Evolutionary conservation across 2,329 filamentous ascomycete species (phyloP), one percentile per base, ranked within the genome.

Genomic region (Aspergillus sp.): DNA sequence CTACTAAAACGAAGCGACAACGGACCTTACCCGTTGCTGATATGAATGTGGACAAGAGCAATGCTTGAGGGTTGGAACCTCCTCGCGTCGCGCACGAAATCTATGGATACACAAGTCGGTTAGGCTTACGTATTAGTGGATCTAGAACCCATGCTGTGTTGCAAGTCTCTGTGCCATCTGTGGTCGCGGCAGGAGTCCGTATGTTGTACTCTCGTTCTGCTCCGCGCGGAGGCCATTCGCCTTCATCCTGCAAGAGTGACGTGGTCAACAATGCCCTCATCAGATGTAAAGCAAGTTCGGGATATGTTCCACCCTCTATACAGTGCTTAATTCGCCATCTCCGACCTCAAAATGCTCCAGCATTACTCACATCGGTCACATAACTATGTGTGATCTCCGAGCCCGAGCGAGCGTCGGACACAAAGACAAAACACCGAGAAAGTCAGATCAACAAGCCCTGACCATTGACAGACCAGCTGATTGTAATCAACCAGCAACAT

Each of bases 401-500:
- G 52, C 8, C 45, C 34, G 34, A 41, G 34, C 34, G 34, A 41
- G 34, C 34, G 34, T 30, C 38, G 48, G 48, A 50, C 48, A 34
- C 49, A 8, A 52, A 17, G 48, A 30, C 17, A 31, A 48, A 58
- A 53, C n/a, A 17, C 54, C 46, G 54, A 57, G n/a, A 43, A 50
- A 3, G 11, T 13, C 34, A 22, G 34, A 46, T n/a, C 34, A 15
- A 49, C n/a, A 41, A 48, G 23, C 22, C n/a, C 45, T 41, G 31
- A n/a, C 57, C 57, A 59, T 41, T 59, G 28, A 59, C 15, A 22
- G 38, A 5, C 6, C 13, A 38, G 15, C 30, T 31, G 49, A 50
- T 57, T 55, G 57, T 63, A 58, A 63, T 47, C 61, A 30, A 19
- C 28, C 22, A 48, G 28, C 19, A 47, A 6, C 25, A 38, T 15